phyloP scores from a whole-genome alignment of 2,329 filamentous ascomycete species.

The Passalora sequoiae region DNA sequence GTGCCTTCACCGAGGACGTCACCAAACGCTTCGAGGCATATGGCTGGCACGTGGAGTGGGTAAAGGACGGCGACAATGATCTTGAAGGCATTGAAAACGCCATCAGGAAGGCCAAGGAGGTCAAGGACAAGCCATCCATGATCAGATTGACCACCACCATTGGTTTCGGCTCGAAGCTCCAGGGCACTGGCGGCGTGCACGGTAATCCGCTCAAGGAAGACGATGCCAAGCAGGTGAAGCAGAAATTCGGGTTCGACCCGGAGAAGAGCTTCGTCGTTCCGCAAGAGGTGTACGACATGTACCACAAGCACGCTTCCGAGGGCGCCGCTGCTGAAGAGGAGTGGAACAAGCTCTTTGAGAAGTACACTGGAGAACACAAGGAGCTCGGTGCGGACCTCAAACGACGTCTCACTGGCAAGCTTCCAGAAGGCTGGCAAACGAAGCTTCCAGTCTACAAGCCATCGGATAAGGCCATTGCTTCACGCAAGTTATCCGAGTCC shows the following conservation, averaged over 20 bases:
- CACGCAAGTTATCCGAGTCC: slow-evolving; percentile 92
- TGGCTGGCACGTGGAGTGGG: slow-evolving; percentile 85
- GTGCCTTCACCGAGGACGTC: slow-evolving; percentile 95
- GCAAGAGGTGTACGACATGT: slow-evolving; percentile 88
- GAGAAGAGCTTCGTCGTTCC: slow-evolving; percentile 89
- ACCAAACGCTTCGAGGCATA: slow-evolving; percentile 91
- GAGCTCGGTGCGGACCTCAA: slow-evolving; percentile 72
- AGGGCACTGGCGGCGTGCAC: slow-evolving; percentile 94
- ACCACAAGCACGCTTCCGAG: slow-evolving; percentile 76
- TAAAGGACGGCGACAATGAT: slow-evolving; percentile 84
- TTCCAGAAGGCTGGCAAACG: slow-evolving; percentile 97
- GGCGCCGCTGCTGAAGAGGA: slow-evolving; percentile 86
- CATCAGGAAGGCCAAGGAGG: slow-evolving; percentile 74
- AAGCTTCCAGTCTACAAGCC: slow-evolving; percentile 85
- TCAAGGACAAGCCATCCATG: slow-evolving; percentile 93
- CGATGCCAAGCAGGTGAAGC: slow-evolving; percentile 88
- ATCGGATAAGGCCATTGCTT: slow-evolving; percentile 75
- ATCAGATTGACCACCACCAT: slow-evolving; percentile 98
- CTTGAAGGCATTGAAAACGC: slow-evolving; percentile 82
- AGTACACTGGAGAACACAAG: slow-evolving; percentile 75
- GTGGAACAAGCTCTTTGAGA: slow-evolving; percentile 90
- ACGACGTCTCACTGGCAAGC: slow-evolving; percentile 74
- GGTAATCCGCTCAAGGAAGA: slow-evolving; percentile 92
- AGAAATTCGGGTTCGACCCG: slow-evolving; percentile 93
- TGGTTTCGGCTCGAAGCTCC: slow-evolving; percentile 85